A percentile compares a stretch with the other conserved stretches of the same genome.
Evolutionary conservation across 352 stramenopile species (phyloP).

Genomic region (Phytophthora sp.): DNA sequence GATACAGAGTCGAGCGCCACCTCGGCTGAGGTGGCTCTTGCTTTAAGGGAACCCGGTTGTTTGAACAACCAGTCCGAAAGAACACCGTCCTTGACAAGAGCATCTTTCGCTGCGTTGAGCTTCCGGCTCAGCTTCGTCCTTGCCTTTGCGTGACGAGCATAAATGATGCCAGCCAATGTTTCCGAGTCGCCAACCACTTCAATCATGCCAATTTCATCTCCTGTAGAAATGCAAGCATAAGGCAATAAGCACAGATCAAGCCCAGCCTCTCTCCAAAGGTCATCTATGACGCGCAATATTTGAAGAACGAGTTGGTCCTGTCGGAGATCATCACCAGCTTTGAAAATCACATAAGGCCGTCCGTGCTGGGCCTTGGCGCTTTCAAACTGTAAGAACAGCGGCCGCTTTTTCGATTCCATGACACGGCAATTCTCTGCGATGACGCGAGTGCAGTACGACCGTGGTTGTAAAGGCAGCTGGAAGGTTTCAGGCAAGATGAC

Average conservation of each 20-base stretch:
- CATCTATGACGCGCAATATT: slow-evolving; percentile 91
- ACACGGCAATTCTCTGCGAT: slow-evolving; percentile 87
- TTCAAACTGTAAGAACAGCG: slow-evolving; percentile 89
- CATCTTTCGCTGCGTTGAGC: slow-evolving; percentile 70
- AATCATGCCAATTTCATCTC: slow-evolving; percentile 88
- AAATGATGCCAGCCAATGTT: slow-evolving; percentile 90
- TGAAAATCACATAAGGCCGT: slow-evolving; percentile 89
- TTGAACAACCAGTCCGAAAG: slow-evolving; percentile 81
- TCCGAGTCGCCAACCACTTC: slow-evolving; percentile 89
- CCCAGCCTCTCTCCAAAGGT: slow-evolving; percentile 85
- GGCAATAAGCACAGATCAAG: slow-evolving; percentile 87
- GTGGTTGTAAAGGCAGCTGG: slow-evolving; percentile 88
- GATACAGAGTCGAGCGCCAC: slow-evolving; percentile 23
- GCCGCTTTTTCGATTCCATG: slow-evolving; percentile 95
- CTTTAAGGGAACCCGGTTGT: slow-evolving; percentile 9
- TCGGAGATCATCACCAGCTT: slow-evolving; percentile 92
- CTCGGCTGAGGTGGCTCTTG: slow-evolving; percentile 7
- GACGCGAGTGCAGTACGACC: slow-evolving; percentile 80
- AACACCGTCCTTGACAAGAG: slow-evolving; percentile 62
- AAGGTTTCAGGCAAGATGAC: slow-evolving; percentile 86
- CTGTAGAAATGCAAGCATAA: slow-evolving; percentile 90
- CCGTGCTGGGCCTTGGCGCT: slow-evolving; percentile 69
- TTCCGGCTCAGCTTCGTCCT: slow-evolving; percentile 70
- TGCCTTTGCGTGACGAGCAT: slow-evolving; percentile 67
- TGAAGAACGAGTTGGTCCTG: slow-evolving; percentile 95